Evolutionary conservation across 441 rosid genomes (phyloP), one percentile per base, ranked within the genome.

Genomic region (Daphne laureola): DNA sequence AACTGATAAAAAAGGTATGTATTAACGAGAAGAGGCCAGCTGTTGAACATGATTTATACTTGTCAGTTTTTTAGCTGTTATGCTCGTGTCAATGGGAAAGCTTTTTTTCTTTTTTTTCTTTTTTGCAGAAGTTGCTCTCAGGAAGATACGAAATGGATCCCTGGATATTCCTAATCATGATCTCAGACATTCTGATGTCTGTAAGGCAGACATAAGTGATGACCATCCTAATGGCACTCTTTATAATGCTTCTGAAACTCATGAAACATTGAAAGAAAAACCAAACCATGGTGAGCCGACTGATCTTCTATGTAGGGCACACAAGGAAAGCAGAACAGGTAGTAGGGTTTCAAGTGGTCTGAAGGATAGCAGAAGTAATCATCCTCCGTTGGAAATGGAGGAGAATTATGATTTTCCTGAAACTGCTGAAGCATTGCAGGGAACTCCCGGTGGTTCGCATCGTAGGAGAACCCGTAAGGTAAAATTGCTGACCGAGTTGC

Each of bases 401-500:
- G 79, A 67, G 40, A 14, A 59, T n/a, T 72, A 71, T 41, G 55
- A 57, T 46, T 68, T 55, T 35, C 78, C 90, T 49, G 94, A 84
- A 69, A 82, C 82, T 70, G 72, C 71, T 18, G 83, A 81, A 51
- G 50, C 55, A 49, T 52, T 66, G 65, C 53, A 12, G 31, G 58
- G 64, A 46, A 58, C 55, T 56, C 60, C 75, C 55, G 65, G 71
- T 48, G 77, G 79, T 55, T 47, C 58, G 58, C 87, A 67, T 67
- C 85, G 83, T 14, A 83, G 75, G 51, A 88, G 77, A 83, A 48
- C 77, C 53, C 76, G 81, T 46, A 94, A 87, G 68, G 70, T 84
- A 55, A 89, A 94, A 55, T 70, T 79, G 57, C 71, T 94, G 40
- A 74, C 84, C 25, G 99, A 93, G 35, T 67, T 93, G 74, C 54